Conservation (phyloP, 225 moss, liverwort and hornwort genomes). For the Pseudoscleropodium purum region DNA sequence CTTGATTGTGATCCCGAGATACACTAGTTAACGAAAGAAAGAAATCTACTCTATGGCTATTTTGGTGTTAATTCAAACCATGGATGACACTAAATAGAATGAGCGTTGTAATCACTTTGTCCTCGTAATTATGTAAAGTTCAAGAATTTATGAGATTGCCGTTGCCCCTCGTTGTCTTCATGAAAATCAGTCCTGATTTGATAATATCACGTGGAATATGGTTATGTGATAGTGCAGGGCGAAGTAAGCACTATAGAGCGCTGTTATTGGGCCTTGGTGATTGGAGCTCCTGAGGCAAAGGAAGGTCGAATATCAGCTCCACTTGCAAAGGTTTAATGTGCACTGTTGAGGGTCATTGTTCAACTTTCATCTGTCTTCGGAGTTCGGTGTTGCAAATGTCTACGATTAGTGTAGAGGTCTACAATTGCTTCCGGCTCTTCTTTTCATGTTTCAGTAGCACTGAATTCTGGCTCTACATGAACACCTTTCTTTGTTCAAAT, state of each 20-base stretch:
- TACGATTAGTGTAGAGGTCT: neutral
- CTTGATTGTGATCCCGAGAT: neutral
- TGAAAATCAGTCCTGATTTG: neutral
- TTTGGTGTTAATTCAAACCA: neutral
- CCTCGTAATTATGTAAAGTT: neutral
- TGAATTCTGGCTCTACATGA: neutral
- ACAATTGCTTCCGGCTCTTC: neutral
- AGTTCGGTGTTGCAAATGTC: neutral
- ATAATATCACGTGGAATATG: neutral
- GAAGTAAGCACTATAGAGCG: slow-evolving; percentile 34
- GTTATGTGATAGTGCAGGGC: slow-evolving; percentile 7
- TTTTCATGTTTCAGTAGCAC: neutral
- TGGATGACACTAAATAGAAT: neutral
- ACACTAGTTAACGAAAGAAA: neutral
- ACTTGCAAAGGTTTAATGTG: slow-evolving; percentile 55
- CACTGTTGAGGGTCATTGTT: neutral
- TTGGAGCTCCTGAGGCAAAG: slow-evolving; percentile 58
- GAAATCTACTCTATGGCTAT: neutral
- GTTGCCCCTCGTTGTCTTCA: neutral
- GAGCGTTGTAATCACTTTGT: neutral
- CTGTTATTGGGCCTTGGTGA: slow-evolving; percentile 75
- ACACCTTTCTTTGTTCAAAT: neutral
- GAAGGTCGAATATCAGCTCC: slow-evolving; percentile 76
- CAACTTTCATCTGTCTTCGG: neutral
- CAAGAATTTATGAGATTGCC: neutral